Base-by-base conservation (phyloP, 495 filamentous ascomycete species). In the Annulohypoxylon nitens region DNA sequence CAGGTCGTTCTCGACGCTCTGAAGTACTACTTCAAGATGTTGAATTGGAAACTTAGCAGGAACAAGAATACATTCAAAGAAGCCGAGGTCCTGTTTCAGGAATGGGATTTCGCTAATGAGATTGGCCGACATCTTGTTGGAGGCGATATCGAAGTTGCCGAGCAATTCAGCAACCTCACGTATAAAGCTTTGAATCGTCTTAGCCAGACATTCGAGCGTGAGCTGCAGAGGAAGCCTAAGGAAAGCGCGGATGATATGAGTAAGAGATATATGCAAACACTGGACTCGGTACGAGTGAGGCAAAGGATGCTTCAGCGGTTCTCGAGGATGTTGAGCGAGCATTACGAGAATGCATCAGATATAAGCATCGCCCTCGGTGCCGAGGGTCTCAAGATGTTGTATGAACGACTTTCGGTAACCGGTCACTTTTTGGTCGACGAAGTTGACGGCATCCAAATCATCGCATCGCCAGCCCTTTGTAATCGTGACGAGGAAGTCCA, bases 11-110 rank as follows among this genome's bases (percentile, higher is more conserved):
- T 99, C 58, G 95, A 98, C 78, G 95, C 95, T 0, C 86, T 99
- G 71, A 97, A 94, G 77, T 98, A 97, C 78, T 99, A 98, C 78
- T 98, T 99, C 85, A 93, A 93, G 73, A 92, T 99, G 83, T 84
- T 99, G 59, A 97, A 97, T 75, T 97, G 94, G 93, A 98, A 98
- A 78, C 84, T 99, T 51, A 94, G 93, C 77, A 93, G 94, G 50
- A 98, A 98, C 82, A 98, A 97, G 78, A 99, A 98, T 81, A 97
- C 96, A 0, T 98, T 98, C 87, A 98, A 98, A 78, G 96, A 98
- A 76, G 96, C 96, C 11, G 96, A 99, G 81, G 93, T 99, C 69
- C 83, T 99, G 34, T 95, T 97, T 77, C 95, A 97, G 74, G 96
- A 98, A 79, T 99, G 96, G 95, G 92, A 91, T 26, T 98, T 97